Evolutionary conservation across 116 monocot species (phyloP), one percentile per base, ranked within the genome.

Genomic region (Trichopus zeylanicus): DNA sequence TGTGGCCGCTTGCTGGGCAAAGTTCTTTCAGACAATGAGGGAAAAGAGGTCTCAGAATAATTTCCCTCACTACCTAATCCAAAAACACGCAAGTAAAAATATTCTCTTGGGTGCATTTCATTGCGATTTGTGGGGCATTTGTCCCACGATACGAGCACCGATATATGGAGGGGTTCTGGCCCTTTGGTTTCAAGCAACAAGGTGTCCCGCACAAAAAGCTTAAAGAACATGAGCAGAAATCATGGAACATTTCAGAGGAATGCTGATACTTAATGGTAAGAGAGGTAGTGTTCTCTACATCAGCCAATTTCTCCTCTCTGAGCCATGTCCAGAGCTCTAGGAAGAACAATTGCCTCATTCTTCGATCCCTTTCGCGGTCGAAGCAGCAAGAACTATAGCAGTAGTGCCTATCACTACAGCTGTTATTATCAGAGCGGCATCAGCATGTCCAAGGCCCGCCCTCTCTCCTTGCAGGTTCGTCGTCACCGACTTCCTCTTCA

Each of bases 391-490:
- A 7, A 10, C 53, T n/a, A 20, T 46, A 27, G 13, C 55, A 46
- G 25, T 22, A 33, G 33, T 30, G 46, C 15, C 38, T 28, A 31
- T 42, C 13, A 55, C 57, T 21, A 35, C 52, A 7, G 48, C 65
- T 29, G 22, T 19, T 8, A 58, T 23, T 18, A 35, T 6, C 15
- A 4, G 4, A 31, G 32, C 22, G 35, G 29, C 29, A 33, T 26
- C 34, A 51, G 49, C 63, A 78, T 78, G 78, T 11, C 61, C 3
- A 78, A 72, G 63, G 67, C 63, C 25, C 56, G 64, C 11, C 71
- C 63, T 59, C 72, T 78, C 62, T 78, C 78, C 22, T 62, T 78
- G 38, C 77, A 77, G 77, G 77, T 72, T n/a, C n/a, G n/a, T n/a
- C n/a, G n/a, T n/a, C n/a, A n/a, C 23, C 30, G 39, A 20, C 11